Evolutionary conservation across 139 green algal species (phyloP).

Genomic region (Pseudopediastrum boryanum): DNA sequence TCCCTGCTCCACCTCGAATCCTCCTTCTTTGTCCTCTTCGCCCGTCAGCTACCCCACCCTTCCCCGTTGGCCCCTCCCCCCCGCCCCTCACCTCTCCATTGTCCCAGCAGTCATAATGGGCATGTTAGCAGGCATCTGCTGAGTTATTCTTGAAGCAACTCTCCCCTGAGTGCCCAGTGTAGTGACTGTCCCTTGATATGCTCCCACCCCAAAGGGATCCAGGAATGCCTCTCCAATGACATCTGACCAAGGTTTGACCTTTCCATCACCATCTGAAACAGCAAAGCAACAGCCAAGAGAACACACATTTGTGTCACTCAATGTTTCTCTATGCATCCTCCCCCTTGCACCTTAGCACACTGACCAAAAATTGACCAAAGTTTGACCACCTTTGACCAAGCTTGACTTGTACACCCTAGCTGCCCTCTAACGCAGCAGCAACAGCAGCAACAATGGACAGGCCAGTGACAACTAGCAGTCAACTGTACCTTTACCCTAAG

Average conservation of each 20-base stretch:
- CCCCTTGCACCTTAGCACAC: not conserved
- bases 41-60: not conserved
- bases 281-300: not conserved
- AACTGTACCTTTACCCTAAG: no score
- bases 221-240: conserved; percentile 14
- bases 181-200: not conserved
- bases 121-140: not conserved
- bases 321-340: not conserved
- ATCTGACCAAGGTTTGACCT: not conserved
- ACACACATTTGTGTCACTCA: not conserved
- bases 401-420: not conserved
- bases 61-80: not conserved
- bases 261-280: not conserved
- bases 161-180: conserved; percentile 6
- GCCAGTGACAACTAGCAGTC: no score
- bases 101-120: not conserved
- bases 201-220: conserved; percentile 9
- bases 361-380: not conserved
- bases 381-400: not conserved
- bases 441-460: no score
- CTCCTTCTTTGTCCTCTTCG: not conserved
- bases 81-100: conserved; percentile 4
- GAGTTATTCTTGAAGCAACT: not conserved
- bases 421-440: no score
- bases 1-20: not conserved